phyloP scores from a whole-genome alignment of 31 red algal genomes.

The Odonthalia washingtoniensis region DNA sequence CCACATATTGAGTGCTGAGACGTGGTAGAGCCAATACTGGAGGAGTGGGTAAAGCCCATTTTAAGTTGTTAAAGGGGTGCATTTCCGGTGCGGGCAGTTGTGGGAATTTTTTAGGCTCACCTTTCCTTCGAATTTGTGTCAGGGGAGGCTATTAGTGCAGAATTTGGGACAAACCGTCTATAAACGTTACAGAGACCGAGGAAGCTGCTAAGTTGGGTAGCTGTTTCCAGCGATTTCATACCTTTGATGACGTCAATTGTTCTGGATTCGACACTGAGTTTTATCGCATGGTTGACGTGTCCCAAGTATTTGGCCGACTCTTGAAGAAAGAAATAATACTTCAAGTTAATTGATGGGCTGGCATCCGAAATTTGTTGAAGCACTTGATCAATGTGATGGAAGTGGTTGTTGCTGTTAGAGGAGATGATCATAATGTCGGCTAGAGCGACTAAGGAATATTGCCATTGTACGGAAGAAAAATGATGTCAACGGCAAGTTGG shows the following conservation, averaged over 20 bases:
- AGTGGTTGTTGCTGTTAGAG: constrained; percentile 11
- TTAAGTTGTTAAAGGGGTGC: not conserved
- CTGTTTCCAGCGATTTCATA: not conserved
- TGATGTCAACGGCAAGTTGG: not conserved
- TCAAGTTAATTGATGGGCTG: constrained; percentile 37
- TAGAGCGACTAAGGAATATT: constrained; percentile 4
- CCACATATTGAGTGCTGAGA: not conserved
- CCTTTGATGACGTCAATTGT: not conserved
- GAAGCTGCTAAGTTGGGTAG: not conserved
- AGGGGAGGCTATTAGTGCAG: constrained; percentile 14
- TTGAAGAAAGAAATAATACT: constrained; percentile 20
- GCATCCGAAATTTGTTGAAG: not conserved
- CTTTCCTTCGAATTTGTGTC: not conserved
- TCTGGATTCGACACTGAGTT: not conserved
- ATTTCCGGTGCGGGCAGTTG: not conserved
- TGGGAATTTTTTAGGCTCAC: not conserved
- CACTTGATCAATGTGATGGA: constrained; percentile 31
- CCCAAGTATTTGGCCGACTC: constrained; percentile 19
- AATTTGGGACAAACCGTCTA: not conserved
- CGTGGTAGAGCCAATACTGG: constrained; percentile 15
- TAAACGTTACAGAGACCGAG: constrained; percentile 6
- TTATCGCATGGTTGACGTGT: not conserved
- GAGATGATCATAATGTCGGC: too few relatives aligned
- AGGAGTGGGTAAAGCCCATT: not conserved
- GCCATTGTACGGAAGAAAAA: too few relatives aligned